A percentile compares a stretch with the other conserved stretches of the same genome.
These are phyloP conservation scores for Sugiyamaella pinicola DNA, from an alignment of 1,139 yeast genomes.

Conservation along the genomic window DNA sequence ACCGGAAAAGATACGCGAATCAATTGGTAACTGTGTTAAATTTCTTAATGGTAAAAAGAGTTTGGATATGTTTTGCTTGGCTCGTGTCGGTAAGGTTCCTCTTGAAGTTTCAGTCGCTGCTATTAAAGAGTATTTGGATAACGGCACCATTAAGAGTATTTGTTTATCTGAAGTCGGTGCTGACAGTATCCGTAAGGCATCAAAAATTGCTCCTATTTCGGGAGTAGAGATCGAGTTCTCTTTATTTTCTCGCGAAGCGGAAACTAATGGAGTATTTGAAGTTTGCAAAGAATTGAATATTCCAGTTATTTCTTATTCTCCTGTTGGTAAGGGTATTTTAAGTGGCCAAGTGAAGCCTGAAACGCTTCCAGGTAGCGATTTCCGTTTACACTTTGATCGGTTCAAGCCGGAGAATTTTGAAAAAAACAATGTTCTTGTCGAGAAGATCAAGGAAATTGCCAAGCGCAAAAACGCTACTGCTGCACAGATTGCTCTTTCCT, in stretches of 20 bases:
- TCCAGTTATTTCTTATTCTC: slow-evolving; percentile 78
- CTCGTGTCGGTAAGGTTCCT: slow-evolving; percentile 61
- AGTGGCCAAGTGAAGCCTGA: slow-evolving; percentile 58
- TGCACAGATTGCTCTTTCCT: slow-evolving; percentile 72
- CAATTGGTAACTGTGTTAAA: slow-evolving; percentile 54
- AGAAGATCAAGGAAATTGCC: slow-evolving; percentile 52
- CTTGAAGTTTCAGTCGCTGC: slow-evolving; percentile 40
- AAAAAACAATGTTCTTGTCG: slow-evolving; percentile 54
- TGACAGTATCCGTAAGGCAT: slow-evolving; percentile 59
- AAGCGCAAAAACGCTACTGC: slow-evolving; percentile 51
- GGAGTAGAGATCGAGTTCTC: slow-evolving; percentile 80
- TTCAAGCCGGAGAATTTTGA: slow-evolving; percentile 59
- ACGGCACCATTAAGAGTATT: slow-evolving; percentile 57
- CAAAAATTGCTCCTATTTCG: slow-evolving; percentile 54
- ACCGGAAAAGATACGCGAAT: slow-evolving; percentile 49
- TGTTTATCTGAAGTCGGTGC: slow-evolving; percentile 70
- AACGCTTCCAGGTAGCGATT: slow-evolving; percentile 57
- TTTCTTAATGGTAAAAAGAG: slow-evolving; percentile 45
- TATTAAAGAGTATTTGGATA: slow-evolving; percentile 37
- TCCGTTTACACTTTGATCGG: slow-evolving; percentile 56
- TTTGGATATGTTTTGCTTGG: slow-evolving; percentile 62
- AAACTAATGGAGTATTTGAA: slow-evolving; percentile 61
- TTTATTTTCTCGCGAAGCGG: slow-evolving; percentile 60
- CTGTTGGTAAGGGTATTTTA: slow-evolving; percentile 76
- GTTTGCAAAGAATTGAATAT: slow-evolving; percentile 57